Conservation (phyloP, 305 asterid species). For the Solanum chacoense region DNA sequence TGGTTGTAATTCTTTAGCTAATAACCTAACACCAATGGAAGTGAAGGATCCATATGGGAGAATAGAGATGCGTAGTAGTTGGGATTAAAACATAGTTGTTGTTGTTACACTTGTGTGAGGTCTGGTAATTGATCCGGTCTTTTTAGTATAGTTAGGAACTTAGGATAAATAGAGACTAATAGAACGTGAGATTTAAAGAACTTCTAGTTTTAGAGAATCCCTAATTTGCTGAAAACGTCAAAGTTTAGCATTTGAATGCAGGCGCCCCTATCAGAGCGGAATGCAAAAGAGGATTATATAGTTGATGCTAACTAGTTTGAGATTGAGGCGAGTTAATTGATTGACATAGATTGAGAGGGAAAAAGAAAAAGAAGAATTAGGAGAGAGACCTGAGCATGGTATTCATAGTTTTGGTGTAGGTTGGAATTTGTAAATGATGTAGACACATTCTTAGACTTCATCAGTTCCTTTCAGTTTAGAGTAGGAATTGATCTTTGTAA, state of each 20-base stretch:
- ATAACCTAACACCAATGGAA: background rate
- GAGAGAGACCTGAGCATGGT: background rate
- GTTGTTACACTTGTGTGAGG: background rate
- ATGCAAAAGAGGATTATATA: background rate
- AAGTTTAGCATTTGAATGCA: background rate
- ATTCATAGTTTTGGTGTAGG: background rate
- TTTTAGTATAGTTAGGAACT: background rate
- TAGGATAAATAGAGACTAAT: background rate
- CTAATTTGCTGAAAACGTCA: background rate
- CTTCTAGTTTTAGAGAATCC: background rate
- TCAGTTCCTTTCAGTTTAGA: background rate
- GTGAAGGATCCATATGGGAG: background rate
- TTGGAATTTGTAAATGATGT: background rate
- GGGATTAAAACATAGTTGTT: background rate
- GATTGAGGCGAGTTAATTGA: background rate
- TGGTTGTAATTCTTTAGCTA: background rate
- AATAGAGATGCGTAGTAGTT: background rate
- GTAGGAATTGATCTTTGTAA: background rate
- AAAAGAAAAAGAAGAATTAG: background rate
- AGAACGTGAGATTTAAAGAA: background rate
- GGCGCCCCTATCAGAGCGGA: background rate
- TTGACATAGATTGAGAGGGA: background rate
- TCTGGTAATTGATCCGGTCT: background rate
- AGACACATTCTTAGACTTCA: background rate
- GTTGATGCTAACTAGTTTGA: background rate